Evolutionary conservation across 2,329 filamentous ascomycete species (phyloP).

Genomic region (Paecilomyces variotii): DNA sequence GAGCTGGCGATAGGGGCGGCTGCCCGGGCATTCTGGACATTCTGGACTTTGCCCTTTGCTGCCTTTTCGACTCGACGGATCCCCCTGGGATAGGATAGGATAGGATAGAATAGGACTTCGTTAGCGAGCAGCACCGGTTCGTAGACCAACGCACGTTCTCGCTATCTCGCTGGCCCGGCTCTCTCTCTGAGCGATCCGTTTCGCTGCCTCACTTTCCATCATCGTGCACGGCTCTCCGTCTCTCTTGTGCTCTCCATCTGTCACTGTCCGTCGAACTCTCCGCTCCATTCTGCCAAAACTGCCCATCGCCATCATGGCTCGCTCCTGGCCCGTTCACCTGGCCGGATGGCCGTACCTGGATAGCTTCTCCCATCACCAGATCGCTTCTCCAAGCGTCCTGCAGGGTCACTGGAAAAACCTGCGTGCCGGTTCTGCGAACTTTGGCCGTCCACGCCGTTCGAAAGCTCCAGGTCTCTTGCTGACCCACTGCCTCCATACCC

Average conservation of each 20-base stretch:
- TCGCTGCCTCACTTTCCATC: conserved; percentile 30
- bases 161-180: conserved; percentile 16
- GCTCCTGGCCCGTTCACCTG: not conserved
- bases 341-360: not conserved
- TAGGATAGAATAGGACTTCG: not conserved
- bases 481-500: not conserved
- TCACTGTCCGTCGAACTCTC: conserved; percentile 2
- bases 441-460: not conserved
- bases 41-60: not conserved
- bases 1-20: not conserved
- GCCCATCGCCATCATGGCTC: not conserved
- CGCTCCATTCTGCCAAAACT: not conserved
- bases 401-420: not conserved
- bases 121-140: not conserved
- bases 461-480: not conserved
- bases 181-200: conserved; percentile 21
- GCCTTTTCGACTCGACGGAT: not conserved
- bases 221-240: conserved; percentile 6
- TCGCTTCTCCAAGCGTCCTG: not conserved
- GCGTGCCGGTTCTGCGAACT: not conserved
- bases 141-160: not conserved
- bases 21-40: not conserved
- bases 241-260: not conserved
- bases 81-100: not conserved
- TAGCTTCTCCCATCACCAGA: not conserved